Evolutionary conservation across 345 rosid species (phyloP), one percentile per base, ranked within the genome.

Genomic region (Heritiera fomes): DNA sequence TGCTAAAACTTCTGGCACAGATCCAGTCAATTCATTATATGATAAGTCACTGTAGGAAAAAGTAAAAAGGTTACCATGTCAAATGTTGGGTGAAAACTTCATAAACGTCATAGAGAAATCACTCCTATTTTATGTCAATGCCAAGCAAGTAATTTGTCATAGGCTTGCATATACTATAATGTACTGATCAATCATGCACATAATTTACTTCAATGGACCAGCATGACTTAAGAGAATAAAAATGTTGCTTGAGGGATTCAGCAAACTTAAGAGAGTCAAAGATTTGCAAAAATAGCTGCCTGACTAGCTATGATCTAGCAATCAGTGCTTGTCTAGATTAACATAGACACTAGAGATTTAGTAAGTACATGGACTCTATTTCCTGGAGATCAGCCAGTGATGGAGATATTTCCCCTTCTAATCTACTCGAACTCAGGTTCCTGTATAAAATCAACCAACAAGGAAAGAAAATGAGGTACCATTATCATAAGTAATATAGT

Each of bases 1-100:
- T 0, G 83, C 79, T 1, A 87, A 50, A 65, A 85, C 78, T 53
- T 78, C 40, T 5, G 88, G 88, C 40, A 85, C 55, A 7, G 77
- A 6, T 8, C 89, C 85, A 0, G 80, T 73, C 30, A 84, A 76
- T 46, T 60, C 82, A 65, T 84, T 86, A 60, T 81, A 63, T 40
- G 90, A 87, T 34, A 82, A 80, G 70, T 85, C 80, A 55, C 88
- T 87, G 17, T 30, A 43, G 32, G 72, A 45, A n/a, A 34, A n/a
- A 66, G 1, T 7, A 41, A 9, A 23, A 28, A 60, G 0, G 13
- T 23, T 59, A 40, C 49, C 1, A 45, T 43, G 14, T 45, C 34
- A 20, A 11, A 68, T 23, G 10, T 10, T 40, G 38, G 58, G 58
- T 53, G 6, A 53, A 52, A 53, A 53, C n/a, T 53, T 53, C 58